Percentiles rank a stretch among this genome's conserved stretches.
Conservation (phyloP, 1,284 basidiomycete species). For the Rhodotorula sp. region DNA sequence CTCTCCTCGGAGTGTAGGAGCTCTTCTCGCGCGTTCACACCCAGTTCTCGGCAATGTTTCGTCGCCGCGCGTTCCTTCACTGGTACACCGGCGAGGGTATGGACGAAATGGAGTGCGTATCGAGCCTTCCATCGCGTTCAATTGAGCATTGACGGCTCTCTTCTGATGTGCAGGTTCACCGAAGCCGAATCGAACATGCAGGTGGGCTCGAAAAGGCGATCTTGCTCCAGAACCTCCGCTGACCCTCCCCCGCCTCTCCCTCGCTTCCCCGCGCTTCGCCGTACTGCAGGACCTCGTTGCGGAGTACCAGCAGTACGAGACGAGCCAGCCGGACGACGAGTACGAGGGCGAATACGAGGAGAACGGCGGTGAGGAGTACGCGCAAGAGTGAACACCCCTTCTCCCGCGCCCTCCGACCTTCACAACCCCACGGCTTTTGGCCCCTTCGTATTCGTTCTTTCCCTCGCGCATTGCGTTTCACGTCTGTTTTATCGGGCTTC, state of each 20-base stretch:
- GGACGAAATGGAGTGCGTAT: constrained; percentile 78
- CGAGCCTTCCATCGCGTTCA: neutral
- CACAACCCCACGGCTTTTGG: neutral
- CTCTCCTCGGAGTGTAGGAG: constrained; percentile 51
- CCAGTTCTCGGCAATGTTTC: constrained; percentile 97
- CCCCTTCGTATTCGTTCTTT: neutral
- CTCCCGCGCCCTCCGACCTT: neutral
- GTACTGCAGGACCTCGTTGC: constrained; percentile 64
- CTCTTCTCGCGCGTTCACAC: constrained; percentile 86
- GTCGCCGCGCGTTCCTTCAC: constrained; percentile 93
- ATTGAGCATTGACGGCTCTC: neutral
- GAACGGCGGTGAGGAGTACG: constrained; percentile 26
- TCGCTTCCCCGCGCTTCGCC: neutral
- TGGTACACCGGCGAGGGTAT: constrained; percentile 89
- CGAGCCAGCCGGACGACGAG: constrained; percentile 48
- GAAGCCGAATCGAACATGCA: constrained; percentile 67
- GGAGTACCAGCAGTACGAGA: constrained; percentile 62
- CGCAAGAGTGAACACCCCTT: constrained; percentile 5
- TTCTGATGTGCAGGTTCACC: constrained; percentile 32
- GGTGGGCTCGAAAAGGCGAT: neutral
- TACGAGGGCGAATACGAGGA: constrained; percentile 33
- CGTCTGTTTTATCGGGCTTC: neutral
- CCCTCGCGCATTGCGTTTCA: no score
- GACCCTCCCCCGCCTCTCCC: neutral
- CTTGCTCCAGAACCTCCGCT: no score